Evolutionary conservation across 1,139 yeast genomes (phyloP).

Genomic region (Waltiozyma sp.): DNA sequence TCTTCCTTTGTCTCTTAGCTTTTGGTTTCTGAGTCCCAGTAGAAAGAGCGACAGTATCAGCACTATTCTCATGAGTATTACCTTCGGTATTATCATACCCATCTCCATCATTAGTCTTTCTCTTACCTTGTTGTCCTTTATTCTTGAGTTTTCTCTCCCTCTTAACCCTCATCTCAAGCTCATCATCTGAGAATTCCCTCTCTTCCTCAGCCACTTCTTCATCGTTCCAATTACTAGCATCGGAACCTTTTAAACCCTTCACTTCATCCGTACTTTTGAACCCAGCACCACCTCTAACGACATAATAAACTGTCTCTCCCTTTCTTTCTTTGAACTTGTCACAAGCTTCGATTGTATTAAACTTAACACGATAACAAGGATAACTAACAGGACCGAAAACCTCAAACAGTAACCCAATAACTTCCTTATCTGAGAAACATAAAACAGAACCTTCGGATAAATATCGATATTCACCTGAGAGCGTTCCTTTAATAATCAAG

Average conservation of each 20-base stretch:
- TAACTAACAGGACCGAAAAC: constrained; percentile 81
- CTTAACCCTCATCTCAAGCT: constrained; percentile 43
- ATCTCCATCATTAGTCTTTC: constrained; percentile 10
- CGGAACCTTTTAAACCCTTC: constrained; percentile 70
- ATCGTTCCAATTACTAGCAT: constrained; percentile 90
- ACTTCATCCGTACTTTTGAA: constrained; percentile 70
- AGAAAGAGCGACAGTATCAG: too few species aligned
- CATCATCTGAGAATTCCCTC: constrained; percentile 93
- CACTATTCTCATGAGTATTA: too few species aligned
- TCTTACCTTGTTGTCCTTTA: constrained; percentile 28
- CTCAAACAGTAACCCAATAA: constrained; percentile 80
- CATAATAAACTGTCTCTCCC: constrained; percentile 60
- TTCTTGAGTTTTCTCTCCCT: constrained; percentile 34
- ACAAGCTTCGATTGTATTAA: constrained; percentile 42
- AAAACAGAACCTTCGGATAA: constrained; percentile 74
- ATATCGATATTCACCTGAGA: constrained; percentile 79
- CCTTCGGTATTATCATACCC: too few species aligned
- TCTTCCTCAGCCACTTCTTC: constrained; percentile 90
- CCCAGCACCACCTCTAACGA: constrained; percentile 61
- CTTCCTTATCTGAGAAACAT: constrained; percentile 60
- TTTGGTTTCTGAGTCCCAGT: neutral
- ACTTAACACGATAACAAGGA: constrained; percentile 75
- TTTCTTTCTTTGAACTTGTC: constrained; percentile 32
- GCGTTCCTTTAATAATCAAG: constrained; percentile 59
- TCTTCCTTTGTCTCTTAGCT: constrained; percentile 38